Base-by-base conservation (phyloP, 495 filamentous ascomycete species). In the Hamigera avellanea region DNA sequence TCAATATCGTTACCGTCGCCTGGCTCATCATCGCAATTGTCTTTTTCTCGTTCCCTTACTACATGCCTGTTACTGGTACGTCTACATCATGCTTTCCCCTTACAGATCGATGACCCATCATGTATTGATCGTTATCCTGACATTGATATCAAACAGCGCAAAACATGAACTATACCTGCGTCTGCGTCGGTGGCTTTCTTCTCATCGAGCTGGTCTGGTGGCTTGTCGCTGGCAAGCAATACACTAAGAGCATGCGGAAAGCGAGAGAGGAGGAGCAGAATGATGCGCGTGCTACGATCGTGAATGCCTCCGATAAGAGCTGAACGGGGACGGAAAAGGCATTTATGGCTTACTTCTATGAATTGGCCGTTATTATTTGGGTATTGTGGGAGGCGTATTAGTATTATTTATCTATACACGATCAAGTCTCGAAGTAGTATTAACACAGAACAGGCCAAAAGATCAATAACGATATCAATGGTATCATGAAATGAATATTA, bases 1-100 rank as follows among this genome's bases (percentile, higher is more conserved):
- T 64, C 14, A 64, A 64, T 23, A 49, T 50, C 16, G 29, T 64
- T 6, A 48, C 58, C 8, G 51, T 53, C 0, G 36, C 43, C 1
- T 64, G 60, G 60, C 30, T 64, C 7, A 35, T 53, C 5, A 62
- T 64, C 33, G 60, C 60, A 1, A 62, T 79, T 35, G 64, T 81
- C 7, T 74, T 86, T 34, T 88, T 80, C 55, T 85, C 79, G 40
- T 86, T 87, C 50, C 82, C 76, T 1, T 81, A 68, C 39, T 53
- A 54, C 17, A 53, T 72, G 52, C 76, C 77, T 0, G 71, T 64
- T 2, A 54, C 45, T 3, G 39, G 50, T 57, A 36, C 29, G 52
- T 49, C 12, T 35, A 21, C 14, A 3, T 31, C 19, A n/a, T n/a
- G n/a, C n/a, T n/a, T n/a, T n/a, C n/a, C n/a, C n/a, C n/a, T n/a